Percentiles rank a stretch among this genome's conserved stretches.
Conservation (phyloP, 352 stramenopile genomes). For the Elongisporangium senticosum region DNA sequence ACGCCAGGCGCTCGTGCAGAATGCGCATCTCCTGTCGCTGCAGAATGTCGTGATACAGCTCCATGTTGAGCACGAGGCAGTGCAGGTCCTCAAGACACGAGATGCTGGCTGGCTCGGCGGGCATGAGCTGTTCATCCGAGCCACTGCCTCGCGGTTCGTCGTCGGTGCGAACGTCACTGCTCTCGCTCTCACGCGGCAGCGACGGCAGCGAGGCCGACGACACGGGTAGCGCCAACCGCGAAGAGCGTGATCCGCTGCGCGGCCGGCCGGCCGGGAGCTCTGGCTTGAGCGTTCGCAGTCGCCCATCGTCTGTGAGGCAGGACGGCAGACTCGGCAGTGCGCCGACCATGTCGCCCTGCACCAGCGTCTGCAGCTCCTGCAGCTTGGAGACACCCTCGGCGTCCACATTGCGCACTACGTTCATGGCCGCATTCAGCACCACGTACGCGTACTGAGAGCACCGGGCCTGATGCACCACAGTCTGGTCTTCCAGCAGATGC, state of each 20-base stretch:
- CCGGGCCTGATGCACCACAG: constrained; percentile 36
- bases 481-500: constrained; percentile 26
- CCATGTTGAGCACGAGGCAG: constrained; percentile 45
- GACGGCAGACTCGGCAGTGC: constrained; percentile 25
- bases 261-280: neutral
- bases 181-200: neutral
- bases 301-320: constrained; percentile 30
- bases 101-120: constrained; percentile 33
- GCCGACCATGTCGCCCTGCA: constrained; percentile 54
- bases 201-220: neutral
- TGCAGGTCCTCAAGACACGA: constrained; percentile 47
- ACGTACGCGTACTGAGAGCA: constrained; percentile 34
- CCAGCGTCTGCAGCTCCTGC: constrained; percentile 48
- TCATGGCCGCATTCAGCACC: constrained; percentile 32
- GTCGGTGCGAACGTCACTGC: neutral
- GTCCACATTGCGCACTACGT: constrained; percentile 42
- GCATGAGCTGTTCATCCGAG: constrained; percentile 10
- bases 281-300: constrained; percentile 18
- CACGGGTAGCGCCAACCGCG: neutral
- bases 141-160: constrained; percentile 2
- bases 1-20: constrained; percentile 42
- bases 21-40: constrained; percentile 34
- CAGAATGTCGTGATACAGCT: constrained; percentile 45
- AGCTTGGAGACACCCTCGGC: constrained; percentile 33
- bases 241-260: neutral